Conservation (phyloP, 1,284 basidiomycete species). For the Rhodotorula sp. region DNA sequence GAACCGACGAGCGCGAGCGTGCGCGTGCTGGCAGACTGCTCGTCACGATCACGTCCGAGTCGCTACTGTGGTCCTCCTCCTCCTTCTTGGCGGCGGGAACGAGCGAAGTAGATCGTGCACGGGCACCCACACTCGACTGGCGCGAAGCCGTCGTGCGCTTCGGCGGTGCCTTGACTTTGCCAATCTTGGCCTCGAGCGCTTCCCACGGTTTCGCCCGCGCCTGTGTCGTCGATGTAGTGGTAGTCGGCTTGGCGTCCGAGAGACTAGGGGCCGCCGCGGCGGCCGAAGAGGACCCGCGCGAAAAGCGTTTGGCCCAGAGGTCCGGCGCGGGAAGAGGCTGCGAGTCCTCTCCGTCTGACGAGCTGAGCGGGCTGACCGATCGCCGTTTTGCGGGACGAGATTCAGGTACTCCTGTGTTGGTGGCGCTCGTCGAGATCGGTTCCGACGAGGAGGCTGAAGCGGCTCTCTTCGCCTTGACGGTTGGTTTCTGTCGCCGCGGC, state of each 20-base stretch:
- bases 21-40: not conserved
- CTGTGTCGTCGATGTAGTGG: not conserved
- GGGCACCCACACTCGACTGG: not conserved
- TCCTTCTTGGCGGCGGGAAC: slow-evolving; percentile 14
- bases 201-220: slow-evolving; percentile 18
- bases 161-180: not conserved
- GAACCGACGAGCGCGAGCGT: too few species aligned
- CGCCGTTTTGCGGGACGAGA: not conserved
- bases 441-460: not conserved
- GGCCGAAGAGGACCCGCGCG: not conserved
- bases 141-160: not conserved
- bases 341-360: not conserved
- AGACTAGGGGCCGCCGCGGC: not conserved
- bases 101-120: slow-evolving; percentile 41
- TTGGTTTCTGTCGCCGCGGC: slow-evolving; percentile 10
- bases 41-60: not conserved
- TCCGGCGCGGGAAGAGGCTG: not conserved
- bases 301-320: not conserved
- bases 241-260: not conserved
- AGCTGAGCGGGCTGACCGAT: not conserved
- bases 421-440: not conserved
- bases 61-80: not conserved
- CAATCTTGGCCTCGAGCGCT: slow-evolving; percentile 2
- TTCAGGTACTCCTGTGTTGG: too few species aligned
- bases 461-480: not conserved